Evolutionary conservation across 257 asterid genomes (phyloP), one percentile per base, ranked within the genome.

Genomic region (Penstemon newberryi): DNA sequence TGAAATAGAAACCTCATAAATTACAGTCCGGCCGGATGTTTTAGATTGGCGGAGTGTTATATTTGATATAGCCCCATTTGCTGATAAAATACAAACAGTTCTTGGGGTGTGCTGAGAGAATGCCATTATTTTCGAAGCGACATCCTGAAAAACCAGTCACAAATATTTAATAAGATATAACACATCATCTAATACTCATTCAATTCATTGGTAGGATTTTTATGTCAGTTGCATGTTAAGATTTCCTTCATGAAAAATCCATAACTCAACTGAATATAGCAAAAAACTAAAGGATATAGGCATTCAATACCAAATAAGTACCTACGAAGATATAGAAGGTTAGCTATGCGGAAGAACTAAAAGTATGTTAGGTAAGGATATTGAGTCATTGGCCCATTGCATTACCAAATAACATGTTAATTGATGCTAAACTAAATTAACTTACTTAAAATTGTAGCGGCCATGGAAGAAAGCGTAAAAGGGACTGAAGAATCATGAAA

Each of bases 11-110:
- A 79, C 80, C 80, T 79, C 73, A 7, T 71, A 63, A 51, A 66
- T 70, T 12, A 60, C 63, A 0, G 63, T 75, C 64, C 76, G 76
- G 3, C 73, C 80, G 4, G 70, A 55, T 25, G 33, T 25, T 25
- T 1, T 56, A 25, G 67, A 46, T 13, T 73, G 60, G 13, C 66
- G 47, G 9, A 79, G 70, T 1, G 75, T 60, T 53, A 64, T 73
- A 15, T 36, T 56, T 43, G 80, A 68, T 44, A 79, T 8, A 8
- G 63, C 57, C 46, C 83, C 83, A 45, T 0, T 52, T 3, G 70
- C 78, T 18, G 78, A 51, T 8, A 79, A 2, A 18, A 79, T 44
- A 10, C 67, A 39, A 47, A 79, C 63, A 3, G 66, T 33, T 3
- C 43, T 47, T 1, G 71, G 18, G 1, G 59, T 19, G 6, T 65